phyloP scores from a whole-genome alignment of 371 early-diverging fungal genomes.

The Syncephalis plumigaleata region DNA sequence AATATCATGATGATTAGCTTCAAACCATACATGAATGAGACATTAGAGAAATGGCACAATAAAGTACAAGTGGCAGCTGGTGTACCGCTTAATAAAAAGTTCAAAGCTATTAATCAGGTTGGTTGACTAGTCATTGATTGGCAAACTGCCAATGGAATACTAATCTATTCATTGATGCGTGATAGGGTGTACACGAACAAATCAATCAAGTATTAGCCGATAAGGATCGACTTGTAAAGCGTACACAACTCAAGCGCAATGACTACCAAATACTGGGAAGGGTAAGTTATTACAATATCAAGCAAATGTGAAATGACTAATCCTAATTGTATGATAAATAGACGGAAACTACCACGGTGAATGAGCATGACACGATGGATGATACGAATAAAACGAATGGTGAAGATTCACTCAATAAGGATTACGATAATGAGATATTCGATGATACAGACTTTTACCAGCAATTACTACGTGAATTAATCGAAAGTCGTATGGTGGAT shows the following conservation, averaged over 20 bases:
- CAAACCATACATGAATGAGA: slow-evolving; percentile 55
- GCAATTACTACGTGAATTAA: slow-evolving; percentile 76
- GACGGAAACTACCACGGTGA: too few species aligned
- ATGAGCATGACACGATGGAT: too few species aligned
- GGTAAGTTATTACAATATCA: slow-evolving; percentile 3
- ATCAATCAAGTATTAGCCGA: slow-evolving; percentile 52
- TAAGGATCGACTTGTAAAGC: slow-evolving; percentile 56
- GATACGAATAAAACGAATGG: slow-evolving; percentile 5
- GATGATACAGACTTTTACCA: slow-evolving; percentile 93
- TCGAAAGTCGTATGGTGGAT: slow-evolving; percentile 80
- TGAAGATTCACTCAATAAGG: slow-evolving; percentile 49
- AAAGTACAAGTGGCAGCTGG: slow-evolving; percentile 67
- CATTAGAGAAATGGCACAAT: slow-evolving; percentile 85
- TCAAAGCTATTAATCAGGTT: slow-evolving; percentile 82
- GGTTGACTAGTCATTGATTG: neutral
- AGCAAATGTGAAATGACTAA: too few species aligned
- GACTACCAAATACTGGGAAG: slow-evolving; percentile 39
- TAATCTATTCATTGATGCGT: too few species aligned
- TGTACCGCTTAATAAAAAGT: slow-evolving; percentile 57
- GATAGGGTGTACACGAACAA: slow-evolving; percentile 46
- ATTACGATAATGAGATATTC: slow-evolving; percentile 74
- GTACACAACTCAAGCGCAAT: slow-evolving; percentile 65
- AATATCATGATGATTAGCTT: slow-evolving; percentile 32
- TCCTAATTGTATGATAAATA: too few species aligned
- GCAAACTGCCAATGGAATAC: too few species aligned